A percentile compares a stretch with the other conserved stretches of the same genome.
phyloP scores from a whole-genome alignment of 345 rosid genomes.

The Murraya paniculata region DNA sequence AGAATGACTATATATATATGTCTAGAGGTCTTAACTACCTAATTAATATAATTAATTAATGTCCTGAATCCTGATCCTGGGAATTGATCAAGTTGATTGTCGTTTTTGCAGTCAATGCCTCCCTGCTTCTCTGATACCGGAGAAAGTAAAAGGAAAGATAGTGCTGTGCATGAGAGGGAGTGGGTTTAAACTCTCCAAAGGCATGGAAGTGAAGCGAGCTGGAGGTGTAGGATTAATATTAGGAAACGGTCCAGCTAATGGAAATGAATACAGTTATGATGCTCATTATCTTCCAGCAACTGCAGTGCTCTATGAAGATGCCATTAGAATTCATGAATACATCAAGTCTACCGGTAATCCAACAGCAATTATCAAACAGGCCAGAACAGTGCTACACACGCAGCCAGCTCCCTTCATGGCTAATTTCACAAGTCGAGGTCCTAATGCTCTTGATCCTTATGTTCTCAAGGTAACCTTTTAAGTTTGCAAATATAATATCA shows the following conservation, averaged over 20 bases:
- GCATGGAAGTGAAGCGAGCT: conserved; percentile 76
- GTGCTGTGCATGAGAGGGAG: conserved; percentile 73
- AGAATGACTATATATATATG: no score
- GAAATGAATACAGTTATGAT: conserved; percentile 32
- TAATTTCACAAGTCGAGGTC: conserved; percentile 73
- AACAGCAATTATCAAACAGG: conserved; percentile 40
- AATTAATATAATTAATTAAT: no score
- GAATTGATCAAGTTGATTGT: neutral
- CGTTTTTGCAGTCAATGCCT: conserved; percentile 59
- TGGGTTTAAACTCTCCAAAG: conserved; percentile 55
- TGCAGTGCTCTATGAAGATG: conserved; percentile 26
- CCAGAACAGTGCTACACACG: conserved; percentile 39
- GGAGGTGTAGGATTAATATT: conserved; percentile 76
- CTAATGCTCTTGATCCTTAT: conserved; percentile 49
- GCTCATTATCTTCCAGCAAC: conserved; percentile 68
- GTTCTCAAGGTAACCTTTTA: conserved; percentile 61
- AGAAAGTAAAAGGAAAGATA: conserved; percentile 70
- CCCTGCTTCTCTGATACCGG: conserved; percentile 51
- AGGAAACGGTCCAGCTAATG: conserved; percentile 40
- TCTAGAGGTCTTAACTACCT: no score
- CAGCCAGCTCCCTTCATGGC: conserved; percentile 71
- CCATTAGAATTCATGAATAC: conserved; percentile 45
- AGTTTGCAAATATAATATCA: neutral
- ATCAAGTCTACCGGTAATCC: conserved; percentile 58
- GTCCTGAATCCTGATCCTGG: neutral